Conservation (phyloP, 108 stramenopile genomes). For the Phaeodactylum tricornutum region DNA sequence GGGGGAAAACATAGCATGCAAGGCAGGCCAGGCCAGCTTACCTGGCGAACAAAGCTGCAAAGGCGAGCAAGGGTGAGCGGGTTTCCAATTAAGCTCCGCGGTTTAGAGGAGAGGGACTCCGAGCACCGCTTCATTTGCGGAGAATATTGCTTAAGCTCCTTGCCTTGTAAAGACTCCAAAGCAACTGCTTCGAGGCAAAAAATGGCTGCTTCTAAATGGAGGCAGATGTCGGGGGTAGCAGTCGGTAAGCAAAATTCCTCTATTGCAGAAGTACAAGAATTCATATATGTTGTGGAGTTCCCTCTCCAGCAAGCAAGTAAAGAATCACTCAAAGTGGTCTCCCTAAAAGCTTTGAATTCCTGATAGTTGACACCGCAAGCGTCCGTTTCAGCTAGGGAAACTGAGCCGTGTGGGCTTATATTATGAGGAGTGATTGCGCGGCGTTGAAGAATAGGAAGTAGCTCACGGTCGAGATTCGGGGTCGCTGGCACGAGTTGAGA, state of each 20-base stretch:
- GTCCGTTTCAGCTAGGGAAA: constrained; percentile 14
- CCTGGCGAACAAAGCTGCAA: constrained; percentile 33
- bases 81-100: constrained; percentile 26
- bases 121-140: constrained; percentile 26
- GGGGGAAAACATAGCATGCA: background rate
- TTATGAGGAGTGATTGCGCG: constrained; percentile 62
- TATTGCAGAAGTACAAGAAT: constrained; percentile 59
- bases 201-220: constrained; percentile 67
- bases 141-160: background rate
- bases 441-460: constrained; percentile 59
- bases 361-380: constrained; percentile 27
- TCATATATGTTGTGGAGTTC: constrained; percentile 33
- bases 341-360: constrained; percentile 50
- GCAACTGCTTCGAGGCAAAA: constrained; percentile 54
- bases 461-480: constrained; percentile 26
- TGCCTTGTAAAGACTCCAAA: constrained; percentile 11
- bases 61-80: constrained; percentile 39
- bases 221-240: constrained; percentile 28
- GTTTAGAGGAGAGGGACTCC: constrained; percentile 32
- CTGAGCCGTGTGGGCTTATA: constrained; percentile 6
- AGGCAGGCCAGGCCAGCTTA: constrained; percentile 9
- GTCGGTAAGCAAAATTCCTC: constrained; percentile 57
- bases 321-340: constrained; percentile 36
- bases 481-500: constrained; percentile 21
- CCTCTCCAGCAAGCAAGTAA: constrained; percentile 38